Evolutionary conservation across 2,329 filamentous ascomycete species (phyloP).

Genomic region (Lasiodiplodia theobromae): DNA sequence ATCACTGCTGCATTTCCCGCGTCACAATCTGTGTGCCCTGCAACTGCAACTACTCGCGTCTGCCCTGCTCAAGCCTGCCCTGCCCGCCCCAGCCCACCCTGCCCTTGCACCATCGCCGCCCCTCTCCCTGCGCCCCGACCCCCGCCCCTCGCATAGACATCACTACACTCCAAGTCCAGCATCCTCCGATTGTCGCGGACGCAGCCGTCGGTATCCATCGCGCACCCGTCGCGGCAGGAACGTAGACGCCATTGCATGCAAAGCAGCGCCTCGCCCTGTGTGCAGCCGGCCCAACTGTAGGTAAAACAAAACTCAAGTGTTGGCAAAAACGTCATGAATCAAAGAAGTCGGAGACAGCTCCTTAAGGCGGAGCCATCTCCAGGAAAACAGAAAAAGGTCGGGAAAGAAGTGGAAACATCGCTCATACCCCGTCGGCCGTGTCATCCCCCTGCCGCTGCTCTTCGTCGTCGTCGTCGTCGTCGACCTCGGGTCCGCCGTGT

Average conservation of each 20-base stretch:
- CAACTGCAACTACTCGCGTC: not conserved
- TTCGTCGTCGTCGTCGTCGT: not conserved
- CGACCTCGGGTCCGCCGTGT: conserved; percentile 32
- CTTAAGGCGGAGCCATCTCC: not conserved
- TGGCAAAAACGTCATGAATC: conserved; percentile 25
- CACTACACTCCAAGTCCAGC: conserved; percentile 21
- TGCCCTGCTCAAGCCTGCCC: not conserved
- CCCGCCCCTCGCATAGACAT: not conserved
- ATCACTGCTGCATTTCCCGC: conserved; percentile 15
- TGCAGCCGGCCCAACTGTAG: conserved; percentile 21
- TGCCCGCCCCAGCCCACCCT: not conserved
- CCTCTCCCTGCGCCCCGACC: not conserved
- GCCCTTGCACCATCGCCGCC: not conserved
- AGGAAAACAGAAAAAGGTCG: not conserved
- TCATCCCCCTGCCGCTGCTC: not conserved
- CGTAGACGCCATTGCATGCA: conserved; percentile 17
- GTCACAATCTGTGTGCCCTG: not conserved
- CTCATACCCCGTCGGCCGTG: conserved; percentile 19
- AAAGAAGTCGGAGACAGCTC: conserved; percentile 10
- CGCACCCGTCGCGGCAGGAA: conserved; percentile 17
- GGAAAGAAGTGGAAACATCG: conserved; percentile 4
- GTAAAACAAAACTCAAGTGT: conserved; percentile 11
- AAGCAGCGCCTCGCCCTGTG: conserved; percentile 18
- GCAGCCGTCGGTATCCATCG: conserved; percentile 14
- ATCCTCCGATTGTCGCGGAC: conserved; percentile 6